Base-by-base conservation (phyloP, 2,329 filamentous ascomycete genomes). In the Colletotrichum phormii region DNA sequence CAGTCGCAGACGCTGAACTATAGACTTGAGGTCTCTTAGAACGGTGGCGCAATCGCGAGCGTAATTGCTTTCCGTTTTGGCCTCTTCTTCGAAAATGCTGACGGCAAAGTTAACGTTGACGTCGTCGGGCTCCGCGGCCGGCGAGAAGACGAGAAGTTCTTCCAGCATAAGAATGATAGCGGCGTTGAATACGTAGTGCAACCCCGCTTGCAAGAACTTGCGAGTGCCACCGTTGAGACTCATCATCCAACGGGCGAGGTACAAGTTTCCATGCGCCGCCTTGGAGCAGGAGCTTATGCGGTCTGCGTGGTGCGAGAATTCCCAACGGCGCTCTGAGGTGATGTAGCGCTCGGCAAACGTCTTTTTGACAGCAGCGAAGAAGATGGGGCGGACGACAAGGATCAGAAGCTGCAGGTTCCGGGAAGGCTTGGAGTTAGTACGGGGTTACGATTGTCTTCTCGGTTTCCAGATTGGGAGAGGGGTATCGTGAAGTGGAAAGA, bases 151-250 rank as follows among this genome's bases (percentile, higher is more conserved):
- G 3, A 86, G 79, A 29, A 88, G 80, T 71, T 84, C 82, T 71
- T 85, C 82, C 65, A 89, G 80, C 66, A 87, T 82, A 37, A 89
- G 80, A 22, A 87, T 81, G 49, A 87, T 81, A 67, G 86, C 84
- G 3, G 86, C 85, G 76, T 87, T 87, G 80, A 88, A 88, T 51
- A 88, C 81, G 75, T 84, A 83, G 77, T 88, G 86, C 62, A 88
- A 79, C 11, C 84, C 84, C 0, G 83, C 80, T 53, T 87, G 82
- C 9, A 86, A 80, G 3, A 86, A 81, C 74, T 84, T 86, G 15
- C 81, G 79, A 37, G 80, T 79, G 33, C 61, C 35, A 8, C 79
- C 77, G 57, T 82, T 82, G 5, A 84, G 77, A 29, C 79, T 76
- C 4, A 81, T 77, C 11, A 86, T 77, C 67, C 84, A 82, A 22